Base-by-base conservation (phyloP, 495 filamentous ascomycete species). In the Tetracladium setigerum region DNA sequence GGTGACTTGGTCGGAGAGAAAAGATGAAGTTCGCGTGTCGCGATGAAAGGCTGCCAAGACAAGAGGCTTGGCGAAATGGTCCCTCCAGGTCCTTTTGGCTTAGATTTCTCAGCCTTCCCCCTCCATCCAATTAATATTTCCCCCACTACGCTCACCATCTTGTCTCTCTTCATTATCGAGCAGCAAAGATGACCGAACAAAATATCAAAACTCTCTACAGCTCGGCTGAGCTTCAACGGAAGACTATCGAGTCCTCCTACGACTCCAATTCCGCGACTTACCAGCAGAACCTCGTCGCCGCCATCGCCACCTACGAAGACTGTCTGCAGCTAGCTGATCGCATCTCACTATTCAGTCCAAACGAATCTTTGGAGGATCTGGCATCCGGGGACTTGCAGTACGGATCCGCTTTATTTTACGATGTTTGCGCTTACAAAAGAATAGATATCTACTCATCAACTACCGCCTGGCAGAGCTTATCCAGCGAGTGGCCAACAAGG, bases 361-460 rank as follows among this genome's bases (percentile, higher is more conserved):
- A 98, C 63, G 92, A 98, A 61, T 74, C 77, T 2, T 64, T 95
- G 30, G 94, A 97, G 46, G 92, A 98, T 70, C 68, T 97, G 24
- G 72, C 85, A 10, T 91, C 89, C 10, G 74, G 72, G n/a, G 81
- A 92, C 64, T 63, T 98, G 36, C 85, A 83, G 76, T 95, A 76
- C 39, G 60, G 7, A 43, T 36, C 8, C 18, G 52, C 58, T 74
- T 18, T 54, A 71, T 34, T 59, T 61, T 38, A 53, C 57, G 51
- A 59, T 47, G 52, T 47, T 63, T 44, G 9, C 43, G 14, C 11
- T 42, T 17, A 17, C 11, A 8, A 18, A 31, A 5, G 1, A 1
- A 34, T 50, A 86, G 82, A 58, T 90, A 83, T 58, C 69, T 91
- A 50, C 68, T 78, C 2, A 72, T 86, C 44, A 72, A 82, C 65